Evolutionary conservation across 73 alveolate genomes (phyloP).

Genomic region (Blepharisma japonicum): DNA sequence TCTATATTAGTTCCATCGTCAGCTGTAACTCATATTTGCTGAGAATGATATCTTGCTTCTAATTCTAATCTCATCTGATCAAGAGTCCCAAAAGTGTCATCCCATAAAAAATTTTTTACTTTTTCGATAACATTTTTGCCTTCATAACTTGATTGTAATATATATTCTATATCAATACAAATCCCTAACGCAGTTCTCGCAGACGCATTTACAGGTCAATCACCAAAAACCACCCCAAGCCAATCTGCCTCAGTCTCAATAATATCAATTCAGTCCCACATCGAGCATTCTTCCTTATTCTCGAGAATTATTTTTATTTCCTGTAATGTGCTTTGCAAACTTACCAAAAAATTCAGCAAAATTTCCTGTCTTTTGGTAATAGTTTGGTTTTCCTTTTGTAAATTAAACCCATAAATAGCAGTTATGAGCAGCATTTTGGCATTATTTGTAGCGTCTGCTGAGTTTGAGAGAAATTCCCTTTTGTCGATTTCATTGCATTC

Average conservation of each 20-base stretch:
- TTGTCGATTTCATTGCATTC: background rate
- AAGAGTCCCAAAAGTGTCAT: constrained; percentile 36
- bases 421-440: background rate
- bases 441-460: constrained; percentile 5
- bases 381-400: background rate
- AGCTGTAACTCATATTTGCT: background rate
- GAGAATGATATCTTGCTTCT: too few species aligned
- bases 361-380: background rate
- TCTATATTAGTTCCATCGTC: background rate
- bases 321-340: background rate
- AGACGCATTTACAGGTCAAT: background rate
- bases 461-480: background rate
- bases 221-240: constrained; percentile 17
- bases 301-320: background rate
- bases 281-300: background rate
- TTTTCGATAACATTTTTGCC: background rate
- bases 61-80: constrained; percentile 31
- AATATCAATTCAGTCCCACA: background rate
- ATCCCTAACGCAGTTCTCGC: background rate
- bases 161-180: background rate
- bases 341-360: background rate
- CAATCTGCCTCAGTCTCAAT: background rate
- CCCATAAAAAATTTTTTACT: constrained; percentile 31
- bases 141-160: background rate
- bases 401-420: background rate